Base-by-base conservation (phyloP, 495 filamentous ascomycete genomes). In the Penicillium dipodomyicola region DNA sequence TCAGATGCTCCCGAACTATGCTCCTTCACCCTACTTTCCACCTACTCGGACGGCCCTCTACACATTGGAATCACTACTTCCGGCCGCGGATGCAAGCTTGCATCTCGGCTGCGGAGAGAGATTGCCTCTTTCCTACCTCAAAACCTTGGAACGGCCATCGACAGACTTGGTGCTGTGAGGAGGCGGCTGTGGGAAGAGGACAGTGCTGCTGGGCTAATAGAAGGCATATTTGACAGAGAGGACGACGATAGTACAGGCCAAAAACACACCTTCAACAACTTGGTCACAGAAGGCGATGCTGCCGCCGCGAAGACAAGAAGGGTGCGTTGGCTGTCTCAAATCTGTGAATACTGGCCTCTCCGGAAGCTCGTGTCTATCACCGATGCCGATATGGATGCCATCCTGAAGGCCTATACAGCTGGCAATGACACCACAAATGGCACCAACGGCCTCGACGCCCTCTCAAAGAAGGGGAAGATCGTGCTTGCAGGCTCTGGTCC, bases 331-430 rank as follows among this genome's bases (percentile, higher is more conserved):
- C 73, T 98, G 3, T 84, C 87, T 17, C 94, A 98, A 67, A 92
- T 98, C 17, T 98, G 95, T 79, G 94, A 98, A 77, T 98, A 98
- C 72, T 98, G 95, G 95, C 92, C 94, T 2, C 77, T 98, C 20
- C 83, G 83, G 43, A 84, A 88, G 17, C 81, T 98, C 3, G 91
- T 91, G 8, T 77, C 79, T 27, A 86, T 97, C 51, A 84, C 82
- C 12, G 90, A 96, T 65, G 80, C 73, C 15, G 93, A 97, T 65
- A 86, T 96, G 5, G 81, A 89, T 7, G 66, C 73, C 19, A 82
- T 96, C 17, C 76, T 96, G 9, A 72, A 80, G 57, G 82, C 85
- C 8, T 97, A 97, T 44, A 68, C 69, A 15, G 56, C 68, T 43
- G 64, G 69, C 63, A 57, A 62, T 60, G 60, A 65, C 61, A 33